These are phyloP conservation scores for Marchantia paleacea DNA, from an alignment of 225 moss, liverwort and hornwort species.

Conservation along the genomic window DNA sequence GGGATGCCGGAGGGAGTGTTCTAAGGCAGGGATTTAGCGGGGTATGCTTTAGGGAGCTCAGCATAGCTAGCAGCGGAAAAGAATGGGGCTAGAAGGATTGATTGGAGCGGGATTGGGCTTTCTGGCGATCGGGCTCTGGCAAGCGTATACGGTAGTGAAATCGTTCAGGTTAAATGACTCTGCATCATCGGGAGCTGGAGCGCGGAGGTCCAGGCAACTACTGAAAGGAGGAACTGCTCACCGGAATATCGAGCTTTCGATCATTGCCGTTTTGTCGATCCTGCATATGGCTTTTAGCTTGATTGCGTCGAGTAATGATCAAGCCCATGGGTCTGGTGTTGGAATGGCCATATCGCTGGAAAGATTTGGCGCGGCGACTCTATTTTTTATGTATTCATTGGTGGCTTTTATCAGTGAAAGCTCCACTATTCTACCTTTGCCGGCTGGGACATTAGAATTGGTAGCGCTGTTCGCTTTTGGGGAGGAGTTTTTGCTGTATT, in stretches of 20 bases:
- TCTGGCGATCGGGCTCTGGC: conserved; percentile 54
- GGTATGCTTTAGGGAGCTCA: too few relatives aligned
- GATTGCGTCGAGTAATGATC: conserved; percentile 32
- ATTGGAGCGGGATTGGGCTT: conserved; percentile 61
- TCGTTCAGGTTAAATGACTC: conserved; percentile 36
- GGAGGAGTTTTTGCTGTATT: conserved; percentile 80
- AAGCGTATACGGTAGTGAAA: conserved; percentile 47
- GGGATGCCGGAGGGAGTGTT: too few relatives aligned
- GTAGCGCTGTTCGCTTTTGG: conserved; percentile 67
- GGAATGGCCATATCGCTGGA: conserved; percentile 69
- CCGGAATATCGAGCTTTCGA: conserved; percentile 41
- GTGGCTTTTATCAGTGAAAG: conserved; percentile 63
- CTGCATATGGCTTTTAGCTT: conserved; percentile 65
- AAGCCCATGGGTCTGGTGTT: conserved; percentile 45
- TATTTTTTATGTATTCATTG: conserved; percentile 67
- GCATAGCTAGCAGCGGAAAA: background rate
- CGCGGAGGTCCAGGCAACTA: background rate
- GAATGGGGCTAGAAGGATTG: conserved; percentile 61
- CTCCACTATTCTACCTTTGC: conserved; percentile 62
- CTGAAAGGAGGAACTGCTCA: conserved; percentile 33
- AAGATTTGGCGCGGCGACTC: conserved; percentile 60
- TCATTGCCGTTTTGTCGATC: conserved; percentile 49
- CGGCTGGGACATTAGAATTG: conserved; percentile 54
- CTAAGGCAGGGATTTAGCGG: too few relatives aligned
- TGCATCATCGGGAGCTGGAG: conserved; percentile 1